Percentiles rank a stretch among this genome's conserved stretches.
These are phyloP conservation scores for Xylaria longipes DNA, from an alignment of 495 filamentous ascomycete species.

Conservation along the genomic window DNA sequence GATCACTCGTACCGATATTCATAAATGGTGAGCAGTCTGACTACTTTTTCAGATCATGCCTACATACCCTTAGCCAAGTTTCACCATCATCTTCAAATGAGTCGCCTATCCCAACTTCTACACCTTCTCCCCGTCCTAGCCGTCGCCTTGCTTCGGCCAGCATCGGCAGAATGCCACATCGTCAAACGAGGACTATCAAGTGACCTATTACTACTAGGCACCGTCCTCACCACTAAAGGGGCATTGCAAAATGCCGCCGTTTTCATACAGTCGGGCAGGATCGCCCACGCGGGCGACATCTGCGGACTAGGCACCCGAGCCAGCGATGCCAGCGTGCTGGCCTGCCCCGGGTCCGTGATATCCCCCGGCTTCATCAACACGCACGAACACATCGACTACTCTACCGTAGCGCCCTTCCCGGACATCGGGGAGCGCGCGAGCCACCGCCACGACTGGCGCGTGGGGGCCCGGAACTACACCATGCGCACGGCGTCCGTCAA, in stretches of 20 bases:
- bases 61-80: too few species aligned
- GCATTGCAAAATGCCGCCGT: slow-evolving; percentile 6
- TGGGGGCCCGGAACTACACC: slow-evolving; percentile 25
- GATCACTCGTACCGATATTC: too few species aligned
- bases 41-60: background rate
- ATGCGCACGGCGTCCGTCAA: slow-evolving; percentile 20
- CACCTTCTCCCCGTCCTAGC: background rate
- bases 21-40: background rate
- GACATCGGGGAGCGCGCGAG: slow-evolving; percentile 25
- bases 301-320: slow-evolving; percentile 21
- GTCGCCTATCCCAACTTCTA: background rate
- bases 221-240: slow-evolving; percentile 23
- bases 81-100: background rate
- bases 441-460: slow-evolving; percentile 32
- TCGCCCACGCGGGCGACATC: slow-evolving; percentile 23
- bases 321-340: slow-evolving; percentile 42
- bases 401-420: slow-evolving; percentile 21
- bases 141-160: background rate
- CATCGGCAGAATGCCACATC: slow-evolving; percentile 6
- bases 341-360: slow-evolving; percentile 58
- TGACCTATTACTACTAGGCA: slow-evolving; percentile 24
- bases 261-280: slow-evolving; percentile 24
- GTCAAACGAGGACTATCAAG: slow-evolving; percentile 24
- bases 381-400: slow-evolving; percentile 51
- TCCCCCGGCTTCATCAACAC: slow-evolving; percentile 64